Conservation (phyloP, 306 rosid species). For the Lotus japonicus region DNA sequence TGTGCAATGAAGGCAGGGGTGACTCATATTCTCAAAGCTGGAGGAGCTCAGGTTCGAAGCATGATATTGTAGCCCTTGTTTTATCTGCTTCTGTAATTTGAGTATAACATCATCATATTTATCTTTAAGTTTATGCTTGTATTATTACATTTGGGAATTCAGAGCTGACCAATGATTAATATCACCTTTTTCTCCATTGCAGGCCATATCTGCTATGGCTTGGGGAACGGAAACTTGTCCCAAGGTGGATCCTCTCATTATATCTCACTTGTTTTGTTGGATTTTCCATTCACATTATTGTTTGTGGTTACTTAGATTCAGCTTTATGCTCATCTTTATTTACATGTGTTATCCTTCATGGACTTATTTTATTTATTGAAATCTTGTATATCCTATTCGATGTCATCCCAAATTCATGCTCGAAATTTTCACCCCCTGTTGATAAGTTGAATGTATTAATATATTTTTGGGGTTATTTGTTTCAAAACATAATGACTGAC, state of each 20-base stretch:
- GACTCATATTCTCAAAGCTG: constrained; percentile 83
- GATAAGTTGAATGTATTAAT: neutral
- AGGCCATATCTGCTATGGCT: constrained; percentile 86
- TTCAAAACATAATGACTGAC: neutral
- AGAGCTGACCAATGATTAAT: neutral
- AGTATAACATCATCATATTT: neutral
- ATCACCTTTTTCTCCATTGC: constrained; percentile 7
- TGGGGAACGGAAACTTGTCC: constrained; percentile 94
- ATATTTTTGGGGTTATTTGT: neutral
- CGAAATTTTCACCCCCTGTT: neutral
- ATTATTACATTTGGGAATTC: neutral
- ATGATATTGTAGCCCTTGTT: neutral
- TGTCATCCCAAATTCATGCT: neutral
- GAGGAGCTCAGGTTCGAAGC: constrained; percentile 81
- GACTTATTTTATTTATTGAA: neutral
- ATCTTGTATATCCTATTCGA: neutral
- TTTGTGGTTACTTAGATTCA: neutral
- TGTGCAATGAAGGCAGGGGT: constrained; percentile 96
- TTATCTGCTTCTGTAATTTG: neutral
- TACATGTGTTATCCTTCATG: neutral
- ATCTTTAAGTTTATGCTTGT: neutral
- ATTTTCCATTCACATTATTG: neutral
- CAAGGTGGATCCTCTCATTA: constrained; percentile 37
- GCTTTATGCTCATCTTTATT: neutral
- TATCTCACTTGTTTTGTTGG: neutral